Evolutionary conservation across 495 filamentous ascomycete species (phyloP), one percentile per base, ranked within the genome.

Genomic region (Aspergillus conjunctus): DNA sequence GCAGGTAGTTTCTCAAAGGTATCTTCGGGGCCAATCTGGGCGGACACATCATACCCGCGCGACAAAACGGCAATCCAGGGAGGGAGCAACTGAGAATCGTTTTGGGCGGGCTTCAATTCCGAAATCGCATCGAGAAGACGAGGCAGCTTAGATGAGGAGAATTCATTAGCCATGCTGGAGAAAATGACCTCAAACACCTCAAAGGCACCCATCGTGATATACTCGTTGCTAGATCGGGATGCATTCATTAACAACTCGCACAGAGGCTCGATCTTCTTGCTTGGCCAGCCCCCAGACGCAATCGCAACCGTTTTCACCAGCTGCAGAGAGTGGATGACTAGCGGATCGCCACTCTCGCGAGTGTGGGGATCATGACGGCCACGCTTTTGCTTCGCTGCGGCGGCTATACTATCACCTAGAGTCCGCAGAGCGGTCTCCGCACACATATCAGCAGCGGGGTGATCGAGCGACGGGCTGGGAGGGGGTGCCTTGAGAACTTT

Each of bases 101-200:
- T 93, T 64, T 91, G 83, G 8, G 91, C 90, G 30, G 94, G 94
- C 62, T 91, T 89, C 54, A 98, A 77, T 73, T 98, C 92, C 22
- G 85, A 85, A 64, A 98, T 96, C 17, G 86, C 86, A 33, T 95
- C 92, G 63, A 98, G 78, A 18, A 98, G 80, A 58, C 88, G 84
- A 14, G 95, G 93, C 11, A 98, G 82, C 74, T 98, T 98, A 1
- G 89, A 83, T 2, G 91, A 93, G 0, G 92, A 87, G 45, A 90
- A 82, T 55, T 94, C 91, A 65, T 92, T 89, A 9, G 88, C 88
- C 86, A 98, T 91, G 15, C 91, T 89, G 60, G 87, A 87, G 62
- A 98, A 98, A 18, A 98, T 92, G 66, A 92, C 88, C 77, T 98
- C 95, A 68, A 98, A 98, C 7, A 98, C 89, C 62, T 96, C 93